These are phyloP conservation scores for Alloteropsis semialata DNA, from an alignment of 176 grass and related monocot species.

Conservation along the genomic window DNA sequence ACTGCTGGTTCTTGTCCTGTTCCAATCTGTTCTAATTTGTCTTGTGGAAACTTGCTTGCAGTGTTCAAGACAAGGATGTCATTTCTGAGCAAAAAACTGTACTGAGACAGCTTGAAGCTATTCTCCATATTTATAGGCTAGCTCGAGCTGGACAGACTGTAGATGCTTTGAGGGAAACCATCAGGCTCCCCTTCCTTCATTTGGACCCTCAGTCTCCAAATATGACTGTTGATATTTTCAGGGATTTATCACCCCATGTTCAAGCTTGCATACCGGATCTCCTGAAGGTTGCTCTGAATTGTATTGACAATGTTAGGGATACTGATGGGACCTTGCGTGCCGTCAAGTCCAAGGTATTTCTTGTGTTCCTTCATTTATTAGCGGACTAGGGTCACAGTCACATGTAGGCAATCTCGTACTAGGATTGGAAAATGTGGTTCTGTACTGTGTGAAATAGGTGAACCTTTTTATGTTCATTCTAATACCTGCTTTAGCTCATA, in stretches of 20 bases:
- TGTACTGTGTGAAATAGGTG: background rate
- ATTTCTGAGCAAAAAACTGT: constrained; percentile 81
- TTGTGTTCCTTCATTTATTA: background rate
- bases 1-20: constrained; percentile 20
- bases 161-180: constrained; percentile 82
- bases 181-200: constrained; percentile 77
- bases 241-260: constrained; percentile 74
- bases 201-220: constrained; percentile 69
- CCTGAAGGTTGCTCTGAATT: constrained; percentile 71
- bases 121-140: constrained; percentile 70
- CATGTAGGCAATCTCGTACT: background rate
- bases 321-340: constrained; percentile 66
- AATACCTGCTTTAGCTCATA: background rate
- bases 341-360: constrained; percentile 80
- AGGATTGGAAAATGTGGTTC: background rate
- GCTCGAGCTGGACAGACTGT: constrained; percentile 69
- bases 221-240: constrained; percentile 61
- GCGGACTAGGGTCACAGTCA: background rate
- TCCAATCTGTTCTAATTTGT: background rate
- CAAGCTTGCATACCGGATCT: constrained; percentile 94
- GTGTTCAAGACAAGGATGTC: constrained; percentile 80
- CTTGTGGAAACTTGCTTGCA: constrained; percentile 32
- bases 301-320: constrained; percentile 83
- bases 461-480: background rate
- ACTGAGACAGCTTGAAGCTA: constrained; percentile 80